These are phyloP conservation scores for Phylloporus sp. DNA, from an alignment of 768 basidiomycete species.

Conservation along the genomic window DNA sequence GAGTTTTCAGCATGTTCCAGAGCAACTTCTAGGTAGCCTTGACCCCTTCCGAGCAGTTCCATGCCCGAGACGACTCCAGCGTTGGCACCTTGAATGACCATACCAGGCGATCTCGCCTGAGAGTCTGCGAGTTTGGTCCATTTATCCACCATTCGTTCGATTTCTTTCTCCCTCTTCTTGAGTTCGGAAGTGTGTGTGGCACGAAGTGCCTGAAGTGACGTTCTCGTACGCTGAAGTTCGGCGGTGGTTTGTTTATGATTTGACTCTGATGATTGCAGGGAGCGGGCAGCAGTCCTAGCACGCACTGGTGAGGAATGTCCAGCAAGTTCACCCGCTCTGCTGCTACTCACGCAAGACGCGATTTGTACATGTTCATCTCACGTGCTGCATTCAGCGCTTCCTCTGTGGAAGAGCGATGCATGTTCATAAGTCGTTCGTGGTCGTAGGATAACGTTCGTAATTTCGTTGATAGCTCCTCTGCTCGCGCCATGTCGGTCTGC, in stretches of 20 bases:
- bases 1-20: constrained; percentile 72
- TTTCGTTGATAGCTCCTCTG: constrained; percentile 73
- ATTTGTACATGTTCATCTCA: constrained; percentile 71
- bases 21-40: constrained; percentile 58
- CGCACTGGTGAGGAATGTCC: constrained; percentile 5
- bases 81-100: constrained; percentile 50
- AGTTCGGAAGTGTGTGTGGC: constrained; percentile 66
- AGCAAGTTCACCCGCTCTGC: background rate
- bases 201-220: constrained; percentile 63
- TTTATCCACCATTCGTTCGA: constrained; percentile 69
- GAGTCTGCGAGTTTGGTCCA: constrained; percentile 70
- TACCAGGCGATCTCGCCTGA: constrained; percentile 60
- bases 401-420: constrained; percentile 59
- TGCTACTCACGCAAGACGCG: constrained; percentile 62
- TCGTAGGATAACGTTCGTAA: constrained; percentile 77
- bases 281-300: constrained; percentile 47
- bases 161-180: constrained; percentile 78
- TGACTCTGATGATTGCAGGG: constrained; percentile 55
- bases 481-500: constrained; percentile 73
- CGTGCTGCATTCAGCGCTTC: constrained; percentile 69
- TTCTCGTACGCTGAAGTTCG: constrained; percentile 72
- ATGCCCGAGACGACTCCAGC: constrained; percentile 43
- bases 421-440: constrained; percentile 65
- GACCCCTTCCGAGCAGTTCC: constrained; percentile 46
- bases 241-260: constrained; percentile 66